Percentiles rank a stretch among this genome's conserved stretches.
These are phyloP conservation scores for Incumbomyces lentus DNA, from an alignment of 2,329 filamentous ascomycete species.

Conservation along the genomic window DNA sequence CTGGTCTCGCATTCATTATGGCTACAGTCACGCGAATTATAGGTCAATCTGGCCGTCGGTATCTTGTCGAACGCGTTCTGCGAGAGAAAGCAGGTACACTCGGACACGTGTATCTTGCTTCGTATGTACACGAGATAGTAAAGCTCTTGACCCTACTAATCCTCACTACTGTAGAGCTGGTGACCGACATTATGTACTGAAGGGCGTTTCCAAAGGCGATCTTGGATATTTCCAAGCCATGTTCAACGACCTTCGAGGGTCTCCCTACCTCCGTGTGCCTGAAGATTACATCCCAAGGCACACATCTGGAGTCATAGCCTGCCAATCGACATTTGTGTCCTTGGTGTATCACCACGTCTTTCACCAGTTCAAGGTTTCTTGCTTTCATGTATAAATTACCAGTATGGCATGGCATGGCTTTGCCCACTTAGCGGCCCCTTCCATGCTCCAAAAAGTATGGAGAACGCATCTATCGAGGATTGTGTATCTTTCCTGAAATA, in stretches of 20 bases:
- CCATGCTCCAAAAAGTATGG: no score
- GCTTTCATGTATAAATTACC: no score
- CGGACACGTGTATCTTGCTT: conserved; percentile 9
- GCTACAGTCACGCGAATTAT: conserved; percentile 1
- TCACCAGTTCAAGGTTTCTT: no score
- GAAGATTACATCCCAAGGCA: conserved; percentile 37
- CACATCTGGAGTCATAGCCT: no score
- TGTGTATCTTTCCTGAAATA: no score
- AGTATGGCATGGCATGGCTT: no score
- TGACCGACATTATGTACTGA: conserved; percentile 20
- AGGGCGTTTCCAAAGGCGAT: conserved; percentile 20
- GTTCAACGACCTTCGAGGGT: conserved; percentile 14
- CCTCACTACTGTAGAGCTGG: conserved; percentile 7
- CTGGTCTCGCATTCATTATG: no score
- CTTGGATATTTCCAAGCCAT: conserved; percentile 17
- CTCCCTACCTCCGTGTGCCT: conserved; percentile 30
- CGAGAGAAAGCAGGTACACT: conserved; percentile 11
- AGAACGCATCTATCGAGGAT: no score
- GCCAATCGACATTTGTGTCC: no score
- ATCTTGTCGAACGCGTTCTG: conserved; percentile 10
- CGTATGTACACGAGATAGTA: conserved; percentile 1
- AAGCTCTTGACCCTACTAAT: conserved; percentile 8
- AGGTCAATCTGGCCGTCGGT: conserved; percentile 9
- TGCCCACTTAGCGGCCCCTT: no score
- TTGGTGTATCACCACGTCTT: no score